These are phyloP conservation scores for Trichoderma asperelloides DNA, from an alignment of 495 filamentous ascomycete species.

Conservation along the genomic window DNA sequence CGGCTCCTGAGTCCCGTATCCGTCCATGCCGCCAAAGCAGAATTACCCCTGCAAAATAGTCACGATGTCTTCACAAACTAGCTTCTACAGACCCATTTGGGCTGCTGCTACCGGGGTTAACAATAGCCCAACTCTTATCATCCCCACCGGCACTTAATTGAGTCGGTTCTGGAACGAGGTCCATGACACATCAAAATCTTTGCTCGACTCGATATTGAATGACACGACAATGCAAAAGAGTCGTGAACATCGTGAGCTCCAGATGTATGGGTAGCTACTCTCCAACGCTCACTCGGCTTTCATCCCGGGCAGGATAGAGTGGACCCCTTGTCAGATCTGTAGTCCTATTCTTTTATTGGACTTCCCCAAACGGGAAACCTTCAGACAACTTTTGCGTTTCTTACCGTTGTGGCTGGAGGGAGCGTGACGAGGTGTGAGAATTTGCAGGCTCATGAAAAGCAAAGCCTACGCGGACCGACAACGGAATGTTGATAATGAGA, in stretches of 20 bases:
- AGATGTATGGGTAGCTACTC: neutral
- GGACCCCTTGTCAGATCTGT: neutral
- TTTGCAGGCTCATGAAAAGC: neutral
- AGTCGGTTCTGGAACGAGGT: neutral
- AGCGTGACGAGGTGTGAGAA: too few relatives aligned
- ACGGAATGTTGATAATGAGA: conserved; percentile 1
- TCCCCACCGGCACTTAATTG: neutral
- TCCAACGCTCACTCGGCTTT: neutral
- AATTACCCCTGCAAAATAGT: neutral
- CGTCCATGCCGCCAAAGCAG: neutral
- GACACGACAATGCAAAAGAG: neutral
- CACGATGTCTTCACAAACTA: conserved; percentile 3
- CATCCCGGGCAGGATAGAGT: neutral
- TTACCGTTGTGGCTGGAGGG: neutral
- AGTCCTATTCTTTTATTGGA: neutral
- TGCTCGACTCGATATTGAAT: neutral
- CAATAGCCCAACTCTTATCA: neutral
- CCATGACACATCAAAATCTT: neutral
- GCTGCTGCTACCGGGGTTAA: neutral
- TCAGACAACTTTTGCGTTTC: conserved; percentile 1
- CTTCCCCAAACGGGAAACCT: neutral
- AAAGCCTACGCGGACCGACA: neutral
- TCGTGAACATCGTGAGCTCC: neutral
- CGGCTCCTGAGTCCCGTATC: neutral
- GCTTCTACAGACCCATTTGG: neutral